Conservation (phyloP, 768 basidiomycete genomes). For the Pisolithus orientalis region DNA sequence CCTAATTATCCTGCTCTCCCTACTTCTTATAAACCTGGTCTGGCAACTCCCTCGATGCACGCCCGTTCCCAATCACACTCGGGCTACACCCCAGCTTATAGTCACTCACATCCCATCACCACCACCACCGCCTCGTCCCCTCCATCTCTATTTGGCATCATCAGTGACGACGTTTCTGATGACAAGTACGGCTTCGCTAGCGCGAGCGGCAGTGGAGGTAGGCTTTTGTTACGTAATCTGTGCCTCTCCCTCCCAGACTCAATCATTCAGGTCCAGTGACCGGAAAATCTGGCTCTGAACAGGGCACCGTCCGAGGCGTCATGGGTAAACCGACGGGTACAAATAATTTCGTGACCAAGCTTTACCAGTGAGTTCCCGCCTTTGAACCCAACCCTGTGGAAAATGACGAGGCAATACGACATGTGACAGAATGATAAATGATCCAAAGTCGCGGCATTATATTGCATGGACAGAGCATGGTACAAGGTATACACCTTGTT, state of each 20-base stretch:
- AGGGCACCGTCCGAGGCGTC: constrained; percentile 41
- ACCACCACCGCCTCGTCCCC: constrained; percentile 27
- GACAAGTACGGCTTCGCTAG: constrained; percentile 18
- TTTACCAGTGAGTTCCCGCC: constrained; percentile 61
- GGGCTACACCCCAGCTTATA: not conserved
- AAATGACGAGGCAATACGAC: not conserved
- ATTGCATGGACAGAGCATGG: constrained; percentile 81
- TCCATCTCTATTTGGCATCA: constrained; percentile 14
- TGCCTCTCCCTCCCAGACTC: not conserved
- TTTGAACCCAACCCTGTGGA: not conserved
- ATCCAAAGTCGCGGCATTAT: constrained; percentile 71
- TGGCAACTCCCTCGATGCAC: constrained; percentile 11
- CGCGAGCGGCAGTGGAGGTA: constrained; percentile 9
- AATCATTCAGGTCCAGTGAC: not conserved
- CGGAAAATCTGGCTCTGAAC: constrained; percentile 12
- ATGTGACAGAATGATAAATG: constrained; percentile 71
- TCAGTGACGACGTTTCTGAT: constrained; percentile 21
- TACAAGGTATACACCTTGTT: constrained; percentile 38
- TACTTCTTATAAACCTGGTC: constrained; percentile 11
- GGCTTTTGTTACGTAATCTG: not conserved
- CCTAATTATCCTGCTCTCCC: constrained; percentile 26
- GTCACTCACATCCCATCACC: constrained; percentile 21
- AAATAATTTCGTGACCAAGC: constrained; percentile 85
- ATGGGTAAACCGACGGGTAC: constrained; percentile 60
- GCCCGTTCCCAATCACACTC: constrained; percentile 25